Base-by-base conservation (phyloP, 345 rosid genomes). In the Camelina sativa region DNA sequence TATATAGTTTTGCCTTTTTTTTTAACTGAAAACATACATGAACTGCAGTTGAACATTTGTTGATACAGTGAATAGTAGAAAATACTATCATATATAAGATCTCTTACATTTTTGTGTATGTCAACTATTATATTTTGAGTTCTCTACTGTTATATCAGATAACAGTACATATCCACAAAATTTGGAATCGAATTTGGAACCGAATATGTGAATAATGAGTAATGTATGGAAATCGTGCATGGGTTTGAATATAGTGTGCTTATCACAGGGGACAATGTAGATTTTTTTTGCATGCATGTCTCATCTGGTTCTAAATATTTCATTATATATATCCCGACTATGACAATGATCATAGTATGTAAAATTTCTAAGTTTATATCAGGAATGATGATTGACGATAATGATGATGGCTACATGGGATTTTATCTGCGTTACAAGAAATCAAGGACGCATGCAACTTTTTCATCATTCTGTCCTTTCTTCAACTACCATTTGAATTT, bases 361-460 rank as follows among this genome's bases (percentile, higher is more conserved):
- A 60, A 28, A 34, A 23, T 43, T 66, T 64, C 17, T 41, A 66
- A 60, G 69, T 41, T 59, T 43, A 62, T 72, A 65, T 25, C 50
- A 51, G 66, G 62, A 78, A 72, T 66, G 77, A 78, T 65, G 77
- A 66, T 65, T 71, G 76, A 65, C 37, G 68, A 66, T 59, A 65
- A 77, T 77, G 73, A 77, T 77, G 81, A 77, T 60, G 65, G 52
- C 69, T 72, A 78, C 73, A 78, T 78, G 73, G 73, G 73, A 67
- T 72, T 66, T 78, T 72, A 72, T 72, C 77, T 78, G 77, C 77
- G 73, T 72, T 78, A 72, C 73, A 78, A 65, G 77, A 78, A 73
- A 78, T 66, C 73, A 77, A 72, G 80, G 81, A 78, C 81, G 81
- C 77, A 78, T 78, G 81, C 81, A 78, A 60, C 77, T 72, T 78